Conservation (phyloP, 441 rosid species). For the Melastoma candidum region DNA sequence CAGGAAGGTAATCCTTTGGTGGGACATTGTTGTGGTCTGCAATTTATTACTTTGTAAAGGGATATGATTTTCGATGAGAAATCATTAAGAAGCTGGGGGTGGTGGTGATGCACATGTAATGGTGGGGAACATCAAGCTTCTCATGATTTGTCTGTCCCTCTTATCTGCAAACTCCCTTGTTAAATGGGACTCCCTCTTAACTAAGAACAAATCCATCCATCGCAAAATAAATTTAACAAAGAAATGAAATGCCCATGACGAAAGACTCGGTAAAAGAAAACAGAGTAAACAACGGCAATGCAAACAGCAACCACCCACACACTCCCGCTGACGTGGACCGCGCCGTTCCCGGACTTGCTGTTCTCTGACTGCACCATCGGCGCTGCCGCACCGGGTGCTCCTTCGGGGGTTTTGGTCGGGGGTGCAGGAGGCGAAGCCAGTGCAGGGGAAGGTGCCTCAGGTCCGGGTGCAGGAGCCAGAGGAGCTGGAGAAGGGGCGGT, state of each 20-base stretch:
- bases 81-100: too few species aligned
- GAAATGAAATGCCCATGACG: conserved; percentile 8
- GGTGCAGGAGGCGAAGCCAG: conserved; percentile 87
- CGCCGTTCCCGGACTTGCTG: conserved; percentile 38
- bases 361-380: conserved; percentile 35
- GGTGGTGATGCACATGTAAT: too few species aligned
- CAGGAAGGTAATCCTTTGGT: too few species aligned
- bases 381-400: conserved; percentile 42
- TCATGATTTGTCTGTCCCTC: too few species aligned
- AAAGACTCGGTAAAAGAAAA: conserved; percentile 35
- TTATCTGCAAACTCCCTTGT: too few species aligned
- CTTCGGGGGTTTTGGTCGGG: conserved; percentile 44
- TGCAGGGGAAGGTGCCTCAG: conserved; percentile 54
- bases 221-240: too few species aligned
- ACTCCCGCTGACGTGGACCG: conserved; percentile 26
- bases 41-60: too few species aligned
- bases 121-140: too few species aligned
- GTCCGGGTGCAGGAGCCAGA: conserved; percentile 28
- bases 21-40: too few species aligned
- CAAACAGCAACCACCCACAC: conserved; percentile 18
- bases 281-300: conserved; percentile 27
- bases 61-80: too few species aligned
- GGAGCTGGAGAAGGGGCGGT: conserved; percentile 43
- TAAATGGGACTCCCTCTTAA: too few species aligned
- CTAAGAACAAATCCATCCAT: too few species aligned